Conservation (phyloP, 495 filamentous ascomycete species). For the Xylaria scruposa region DNA sequence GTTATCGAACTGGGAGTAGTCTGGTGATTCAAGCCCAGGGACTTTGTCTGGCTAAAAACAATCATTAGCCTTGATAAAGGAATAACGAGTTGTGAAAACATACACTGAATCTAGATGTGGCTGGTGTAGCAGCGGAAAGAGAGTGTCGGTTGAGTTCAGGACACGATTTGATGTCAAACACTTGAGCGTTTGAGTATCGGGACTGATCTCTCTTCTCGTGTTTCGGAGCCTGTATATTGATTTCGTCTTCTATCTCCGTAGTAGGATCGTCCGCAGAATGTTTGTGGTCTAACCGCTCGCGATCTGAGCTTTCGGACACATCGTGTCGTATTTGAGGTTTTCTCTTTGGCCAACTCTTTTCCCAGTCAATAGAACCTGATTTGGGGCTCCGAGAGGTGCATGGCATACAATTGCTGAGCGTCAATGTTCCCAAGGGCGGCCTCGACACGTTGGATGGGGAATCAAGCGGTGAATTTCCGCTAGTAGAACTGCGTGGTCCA, state of each 20-base stretch:
- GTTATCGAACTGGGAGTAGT: slow-evolving; percentile 29
- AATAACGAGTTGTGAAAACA: background rate
- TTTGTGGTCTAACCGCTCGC: background rate
- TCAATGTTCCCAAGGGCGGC: slow-evolving; percentile 19
- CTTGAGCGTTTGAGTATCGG: slow-evolving; percentile 27
- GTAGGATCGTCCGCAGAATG: background rate
- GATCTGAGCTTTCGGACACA: slow-evolving; percentile 34
- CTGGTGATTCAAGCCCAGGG: slow-evolving; percentile 16
- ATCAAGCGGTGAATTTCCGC: slow-evolving; percentile 30
- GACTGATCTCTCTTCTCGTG: slow-evolving; percentile 6
- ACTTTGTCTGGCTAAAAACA: slow-evolving; percentile 20
- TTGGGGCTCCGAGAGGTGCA: slow-evolving; percentile 25
- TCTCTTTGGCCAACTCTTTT: slow-evolving; percentile 33
- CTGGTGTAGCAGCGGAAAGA: background rate
- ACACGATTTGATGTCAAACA: slow-evolving; percentile 31
- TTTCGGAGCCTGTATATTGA: background rate
- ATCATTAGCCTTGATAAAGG: slow-evolving; percentile 17
- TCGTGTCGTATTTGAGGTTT: slow-evolving; percentile 36
- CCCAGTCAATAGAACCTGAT: slow-evolving; percentile 37
- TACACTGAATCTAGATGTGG: slow-evolving; percentile 17
- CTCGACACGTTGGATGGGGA: slow-evolving; percentile 14
- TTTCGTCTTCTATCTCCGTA: background rate
- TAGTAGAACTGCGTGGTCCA: slow-evolving; percentile 37
- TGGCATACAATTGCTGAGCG: slow-evolving; percentile 29
- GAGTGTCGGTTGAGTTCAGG: slow-evolving; percentile 36